Conservation (phyloP, 2,329 filamentous ascomycete genomes). For the Cryphonectria carpinicola region DNA sequence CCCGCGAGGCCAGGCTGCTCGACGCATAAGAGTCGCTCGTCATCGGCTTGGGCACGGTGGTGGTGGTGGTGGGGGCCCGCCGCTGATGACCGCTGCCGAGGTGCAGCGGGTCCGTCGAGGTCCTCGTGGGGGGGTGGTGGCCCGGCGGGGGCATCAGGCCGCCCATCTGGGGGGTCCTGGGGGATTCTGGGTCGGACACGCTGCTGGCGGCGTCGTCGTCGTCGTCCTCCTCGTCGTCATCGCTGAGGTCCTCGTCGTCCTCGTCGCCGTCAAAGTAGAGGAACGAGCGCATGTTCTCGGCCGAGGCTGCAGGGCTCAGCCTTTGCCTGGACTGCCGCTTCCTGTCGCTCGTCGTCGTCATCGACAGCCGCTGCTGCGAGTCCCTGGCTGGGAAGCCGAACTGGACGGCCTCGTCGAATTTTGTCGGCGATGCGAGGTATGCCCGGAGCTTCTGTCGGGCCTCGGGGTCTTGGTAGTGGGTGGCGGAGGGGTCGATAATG, state of each 20-base stretch:
- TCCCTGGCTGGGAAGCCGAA: constrained; percentile 83
- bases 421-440: constrained; percentile 86
- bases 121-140: constrained; percentile 36
- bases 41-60: constrained; percentile 33
- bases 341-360: constrained; percentile 31
- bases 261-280: constrained; percentile 51
- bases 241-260: constrained; percentile 32
- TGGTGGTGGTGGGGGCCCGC: not conserved
- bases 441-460: constrained; percentile 83
- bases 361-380: constrained; percentile 37
- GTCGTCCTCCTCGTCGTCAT: constrained; percentile 37
- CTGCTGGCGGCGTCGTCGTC: constrained; percentile 59
- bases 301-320: constrained; percentile 38
- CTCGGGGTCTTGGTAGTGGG: constrained; percentile 89
- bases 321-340: constrained; percentile 36
- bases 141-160: constrained; percentile 35
- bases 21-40: constrained; percentile 36
- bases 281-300: constrained; percentile 61
- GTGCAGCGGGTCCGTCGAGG: constrained; percentile 35
- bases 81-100: constrained; percentile 11
- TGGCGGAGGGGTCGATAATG: constrained; percentile 70
- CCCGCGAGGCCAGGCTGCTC: constrained; percentile 60
- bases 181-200: constrained; percentile 61
- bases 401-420: constrained; percentile 93
- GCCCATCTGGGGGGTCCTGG: constrained; percentile 58